Evolutionary conservation across 805 yeast genomes (phyloP).

Genomic region (Pichia pseudocactophila): DNA sequence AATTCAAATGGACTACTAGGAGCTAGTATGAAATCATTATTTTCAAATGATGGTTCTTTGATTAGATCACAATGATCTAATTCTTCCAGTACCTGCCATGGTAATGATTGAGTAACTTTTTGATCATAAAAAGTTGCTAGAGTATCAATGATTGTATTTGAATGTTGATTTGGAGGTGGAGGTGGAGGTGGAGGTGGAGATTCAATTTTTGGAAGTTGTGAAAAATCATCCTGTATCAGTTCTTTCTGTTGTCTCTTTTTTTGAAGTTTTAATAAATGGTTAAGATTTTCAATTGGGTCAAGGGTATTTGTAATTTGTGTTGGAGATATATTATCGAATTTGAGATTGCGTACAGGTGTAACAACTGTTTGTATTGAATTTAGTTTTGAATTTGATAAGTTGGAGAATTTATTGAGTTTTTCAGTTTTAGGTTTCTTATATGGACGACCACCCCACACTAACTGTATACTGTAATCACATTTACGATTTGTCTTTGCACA

Average conservation of each 20-base stretch:
- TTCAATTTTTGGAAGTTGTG: constrained; percentile 1
- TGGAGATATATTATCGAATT: not conserved
- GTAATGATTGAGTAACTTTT: constrained; percentile 11
- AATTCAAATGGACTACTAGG: not conserved
- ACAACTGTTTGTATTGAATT: not conserved
- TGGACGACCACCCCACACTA: constrained; percentile 74
- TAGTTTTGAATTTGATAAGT: constrained; percentile 15
- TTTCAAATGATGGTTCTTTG: not conserved
- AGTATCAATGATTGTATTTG: constrained; percentile 14
- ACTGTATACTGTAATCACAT: constrained; percentile 57
- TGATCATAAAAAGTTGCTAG: constrained; percentile 15
- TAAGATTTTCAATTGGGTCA: constrained; percentile 14
- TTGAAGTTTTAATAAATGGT: constrained; percentile 7
- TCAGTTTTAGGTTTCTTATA: constrained; percentile 35
- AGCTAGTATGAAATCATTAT: not conserved
- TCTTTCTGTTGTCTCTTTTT: not conserved
- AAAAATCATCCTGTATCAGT: not conserved
- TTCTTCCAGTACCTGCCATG: constrained; percentile 18
- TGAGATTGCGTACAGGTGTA: not conserved
- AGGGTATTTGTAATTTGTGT: constrained; percentile 1
- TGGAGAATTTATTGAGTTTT: constrained; percentile 24
- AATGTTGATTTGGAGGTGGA: constrained; percentile 11
- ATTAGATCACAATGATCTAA: constrained; percentile 6
- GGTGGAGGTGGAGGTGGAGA: constrained; percentile 1
- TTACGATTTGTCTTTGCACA: constrained; percentile 38